Conservation (phyloP, 345 rosid genomes). For the Populus simonii region DNA sequence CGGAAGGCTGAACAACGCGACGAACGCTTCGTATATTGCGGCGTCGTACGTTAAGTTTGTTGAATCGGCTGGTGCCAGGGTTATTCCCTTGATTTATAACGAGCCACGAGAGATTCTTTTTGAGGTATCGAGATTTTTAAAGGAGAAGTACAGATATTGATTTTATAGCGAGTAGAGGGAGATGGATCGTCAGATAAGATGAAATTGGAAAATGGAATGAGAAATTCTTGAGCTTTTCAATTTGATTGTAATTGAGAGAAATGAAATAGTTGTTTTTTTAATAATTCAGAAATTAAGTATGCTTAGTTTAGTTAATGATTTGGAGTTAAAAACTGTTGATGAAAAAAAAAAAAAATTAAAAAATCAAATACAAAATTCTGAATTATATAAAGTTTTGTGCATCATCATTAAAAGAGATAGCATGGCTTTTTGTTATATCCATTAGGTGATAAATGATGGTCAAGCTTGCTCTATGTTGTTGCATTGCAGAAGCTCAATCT, state of each 20-base stretch:
- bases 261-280: background rate
- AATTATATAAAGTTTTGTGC: background rate
- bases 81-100: slow-evolving; percentile 76
- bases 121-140: slow-evolving; percentile 40
- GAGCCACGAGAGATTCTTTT: slow-evolving; percentile 61
- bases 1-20: slow-evolving; percentile 60
- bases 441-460: background rate
- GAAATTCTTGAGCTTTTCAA: background rate
- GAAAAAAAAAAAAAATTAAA: background rate
- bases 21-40: slow-evolving; percentile 58
- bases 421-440: background rate
- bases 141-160: background rate
- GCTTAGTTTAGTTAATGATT: background rate
- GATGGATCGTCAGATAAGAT: background rate
- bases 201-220: background rate
- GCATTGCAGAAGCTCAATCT: slow-evolving; percentile 65
- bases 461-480: background rate
- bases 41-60: slow-evolving; percentile 89
- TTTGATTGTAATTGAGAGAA: background rate
- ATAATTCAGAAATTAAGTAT: background rate
- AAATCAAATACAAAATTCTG: background rate
- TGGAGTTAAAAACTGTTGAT: background rate
- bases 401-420: background rate
- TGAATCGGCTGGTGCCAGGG: slow-evolving; percentile 90
- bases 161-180: background rate